These are phyloP conservation scores for Leishmania martiniquensis DNA, from an alignment of 208 protist genomes.

Conservation along the genomic window DNA sequence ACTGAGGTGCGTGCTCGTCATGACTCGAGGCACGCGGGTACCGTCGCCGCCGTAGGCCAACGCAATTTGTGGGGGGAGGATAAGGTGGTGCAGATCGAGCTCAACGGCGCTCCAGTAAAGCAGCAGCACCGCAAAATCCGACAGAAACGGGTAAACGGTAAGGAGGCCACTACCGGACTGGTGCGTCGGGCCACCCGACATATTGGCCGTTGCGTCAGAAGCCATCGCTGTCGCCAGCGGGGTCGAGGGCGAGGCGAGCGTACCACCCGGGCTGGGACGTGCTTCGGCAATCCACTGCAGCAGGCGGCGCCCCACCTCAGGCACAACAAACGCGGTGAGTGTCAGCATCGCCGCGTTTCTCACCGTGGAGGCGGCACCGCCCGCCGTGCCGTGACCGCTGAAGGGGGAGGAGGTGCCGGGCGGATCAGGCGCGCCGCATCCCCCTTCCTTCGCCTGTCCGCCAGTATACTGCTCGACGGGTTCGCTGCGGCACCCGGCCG, in stretches of 20 bases:
- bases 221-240: neutral
- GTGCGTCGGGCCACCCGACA: neutral
- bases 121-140: conserved; percentile 32
- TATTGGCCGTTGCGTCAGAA: neutral
- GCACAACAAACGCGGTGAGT: conserved; percentile 26
- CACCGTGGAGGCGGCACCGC: neutral
- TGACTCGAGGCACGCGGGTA: conserved; percentile 12
- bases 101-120: conserved; percentile 27
- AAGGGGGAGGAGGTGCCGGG: neutral
- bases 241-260: neutral
- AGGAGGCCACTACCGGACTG: neutral
- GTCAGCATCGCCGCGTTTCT: neutral
- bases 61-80: conserved; percentile 23
- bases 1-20: conserved; percentile 18
- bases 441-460: neutral
- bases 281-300: conserved; percentile 24
- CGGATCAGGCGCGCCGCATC: neutral
- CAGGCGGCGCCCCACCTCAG: conserved; percentile 15
- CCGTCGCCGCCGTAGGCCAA: conserved; percentile 26
- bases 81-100: conserved; percentile 31
- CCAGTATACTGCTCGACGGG: neutral
- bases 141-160: conserved; percentile 19
- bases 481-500: neutral
- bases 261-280: neutral
- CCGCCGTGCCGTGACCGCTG: neutral